Base-by-base conservation (phyloP, 208 protist genomes). In the Porcisia deanei region DNA sequence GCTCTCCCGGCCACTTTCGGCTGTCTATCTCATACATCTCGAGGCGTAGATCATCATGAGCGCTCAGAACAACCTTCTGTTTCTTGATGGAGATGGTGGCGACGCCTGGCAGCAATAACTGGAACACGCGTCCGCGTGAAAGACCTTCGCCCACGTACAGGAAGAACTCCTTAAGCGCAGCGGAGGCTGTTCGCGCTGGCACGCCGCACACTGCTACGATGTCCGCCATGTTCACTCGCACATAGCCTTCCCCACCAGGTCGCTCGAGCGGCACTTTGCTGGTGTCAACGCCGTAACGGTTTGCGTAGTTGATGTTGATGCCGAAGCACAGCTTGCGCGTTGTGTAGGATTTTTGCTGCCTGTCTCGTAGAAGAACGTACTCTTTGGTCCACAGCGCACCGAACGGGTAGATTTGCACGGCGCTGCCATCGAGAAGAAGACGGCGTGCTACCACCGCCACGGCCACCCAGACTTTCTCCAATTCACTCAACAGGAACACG, bases 141-240 rank as follows among this genome's bases (percentile, higher is more conserved):
- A 97, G 80, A 0, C 87, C 88, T 67, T 97, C 93, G 20, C 93
- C 93, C 59, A 97, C 49, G 82, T 94, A 97, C 71, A 91, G 74
- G 57, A 94, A 87, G 52, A 97, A 93, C 81, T 97, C 91, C 45
- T 85, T 87, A 54, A 97, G 86, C n/a, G 90, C 88, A 45, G 81
- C 80, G 0, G 84, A 47, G 22, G 83, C 90, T 12, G 85, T 92
- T 12, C 75, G 79, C n/a, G 91, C 93, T 1, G 91, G 91, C 18
- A 97, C 87, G 1, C 79, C 83, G 57, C 87, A 91, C 25, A 91
- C 80, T 12, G 71, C 61, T 10, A 95, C 90, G 18, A 97, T 83
- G 34, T 95, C 89, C 9, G 88, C 82, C 83, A 87, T 89, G 73
- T 77, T 82, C 60, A 78, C 76, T 34, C 79, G 65, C 53, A 79